Evolutionary conservation across 176 grass and related monocot species (phyloP).

Genomic region (Carex littledalei): DNA sequence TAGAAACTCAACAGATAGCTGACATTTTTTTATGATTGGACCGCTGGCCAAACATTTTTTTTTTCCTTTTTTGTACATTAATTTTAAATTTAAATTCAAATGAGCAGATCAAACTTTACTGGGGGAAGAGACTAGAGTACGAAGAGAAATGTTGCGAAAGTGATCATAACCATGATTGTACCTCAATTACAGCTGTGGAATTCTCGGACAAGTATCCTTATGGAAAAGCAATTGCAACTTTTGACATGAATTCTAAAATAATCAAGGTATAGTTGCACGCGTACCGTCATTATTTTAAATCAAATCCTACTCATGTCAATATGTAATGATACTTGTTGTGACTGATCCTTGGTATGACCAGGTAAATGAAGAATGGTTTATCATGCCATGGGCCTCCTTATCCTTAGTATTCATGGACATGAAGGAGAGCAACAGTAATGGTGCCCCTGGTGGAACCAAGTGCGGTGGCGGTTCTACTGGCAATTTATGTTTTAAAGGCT

Average conservation of each 20-base stretch:
- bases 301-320: not conserved
- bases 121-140: constrained; percentile 67
- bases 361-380: constrained; percentile 54
- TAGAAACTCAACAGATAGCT: too few species aligned
- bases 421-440: not conserved
- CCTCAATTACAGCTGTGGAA: constrained; percentile 48
- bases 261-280: constrained; percentile 37
- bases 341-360: not conserved
- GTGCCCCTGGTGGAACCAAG: not conserved
- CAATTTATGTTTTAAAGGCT: too few species aligned
- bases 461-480: not conserved
- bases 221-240: constrained; percentile 54
- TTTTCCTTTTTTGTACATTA: not conserved
- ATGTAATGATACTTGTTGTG: not conserved
- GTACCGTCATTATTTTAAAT: not conserved
- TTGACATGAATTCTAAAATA: constrained; percentile 44
- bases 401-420: constrained; percentile 24
- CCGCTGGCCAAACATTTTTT: too few species aligned
- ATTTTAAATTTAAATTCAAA: not conserved
- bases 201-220: constrained; percentile 54
- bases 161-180: constrained; percentile 20
- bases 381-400: constrained; percentile 34
- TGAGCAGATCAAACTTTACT: constrained; percentile 63
- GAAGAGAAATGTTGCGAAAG: constrained; percentile 39
- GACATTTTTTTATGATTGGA: too few species aligned